Evolutionary conservation across 2,329 filamentous ascomycete species (phyloP).

Genomic region (Monosporascus ibericus): DNA sequence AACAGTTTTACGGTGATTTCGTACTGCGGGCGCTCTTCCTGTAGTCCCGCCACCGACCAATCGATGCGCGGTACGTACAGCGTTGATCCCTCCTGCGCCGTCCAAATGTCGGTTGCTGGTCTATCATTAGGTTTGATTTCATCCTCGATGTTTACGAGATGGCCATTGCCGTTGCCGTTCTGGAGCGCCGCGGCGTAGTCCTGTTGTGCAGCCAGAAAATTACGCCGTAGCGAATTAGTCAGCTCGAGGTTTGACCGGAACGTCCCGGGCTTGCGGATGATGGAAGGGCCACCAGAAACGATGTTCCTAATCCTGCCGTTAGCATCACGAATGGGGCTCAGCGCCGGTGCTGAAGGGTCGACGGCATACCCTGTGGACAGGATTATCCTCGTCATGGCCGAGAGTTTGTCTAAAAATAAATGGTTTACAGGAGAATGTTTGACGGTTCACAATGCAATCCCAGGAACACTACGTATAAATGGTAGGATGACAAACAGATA

Average conservation of each 20-base stretch:
- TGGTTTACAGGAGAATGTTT: too few species aligned
- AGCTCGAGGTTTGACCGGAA: constrained; percentile 91
- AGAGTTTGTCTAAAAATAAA: not conserved
- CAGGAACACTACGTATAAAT: not conserved
- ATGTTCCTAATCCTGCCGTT: constrained; percentile 55
- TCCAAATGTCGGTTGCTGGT: constrained; percentile 55
- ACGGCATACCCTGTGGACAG: constrained; percentile 74
- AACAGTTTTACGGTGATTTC: constrained; percentile 96
- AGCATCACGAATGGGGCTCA: constrained; percentile 5
- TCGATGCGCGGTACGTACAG: constrained; percentile 76
- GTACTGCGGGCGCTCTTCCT: constrained; percentile 79
- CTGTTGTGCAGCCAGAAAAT: constrained; percentile 69
- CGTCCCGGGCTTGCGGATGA: constrained; percentile 71
- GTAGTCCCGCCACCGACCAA: constrained; percentile 62
- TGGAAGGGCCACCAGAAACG: constrained; percentile 75
- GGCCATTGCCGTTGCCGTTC: constrained; percentile 20
- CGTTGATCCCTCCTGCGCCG: constrained; percentile 50
- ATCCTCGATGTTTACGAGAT: constrained; percentile 25
- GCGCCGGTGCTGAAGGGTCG: not conserved
- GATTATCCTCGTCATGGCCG: constrained; percentile 66
- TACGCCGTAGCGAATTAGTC: constrained; percentile 78
- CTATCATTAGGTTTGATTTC: constrained; percentile 8
- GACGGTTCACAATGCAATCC: too few species aligned
- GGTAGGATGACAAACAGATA: not conserved
- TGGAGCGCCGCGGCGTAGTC: constrained; percentile 38